A percentile compares a stretch with the other conserved stretches of the same genome.
Conservation (phyloP, 495 filamentous ascomycete genomes). For the Aspergillus baeticus region DNA sequence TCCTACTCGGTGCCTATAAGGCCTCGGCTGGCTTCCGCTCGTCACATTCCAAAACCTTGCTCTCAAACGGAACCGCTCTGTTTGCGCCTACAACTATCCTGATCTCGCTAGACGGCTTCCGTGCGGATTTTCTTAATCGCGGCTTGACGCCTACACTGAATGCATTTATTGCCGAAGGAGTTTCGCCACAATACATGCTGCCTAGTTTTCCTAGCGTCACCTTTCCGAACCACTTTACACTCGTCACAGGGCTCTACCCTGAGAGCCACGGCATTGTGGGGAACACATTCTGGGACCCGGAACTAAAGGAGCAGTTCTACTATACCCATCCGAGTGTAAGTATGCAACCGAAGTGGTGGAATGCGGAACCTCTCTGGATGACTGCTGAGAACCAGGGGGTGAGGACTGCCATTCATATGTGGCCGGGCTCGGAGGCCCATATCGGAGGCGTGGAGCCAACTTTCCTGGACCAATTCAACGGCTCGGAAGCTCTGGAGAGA, state of each 20-base stretch:
- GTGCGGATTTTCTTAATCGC: slow-evolving; percentile 88
- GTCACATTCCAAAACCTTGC: slow-evolving; percentile 21
- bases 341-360: slow-evolving; percentile 89
- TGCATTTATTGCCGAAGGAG: slow-evolving; percentile 73
- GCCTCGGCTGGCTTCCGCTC: slow-evolving; percentile 40
- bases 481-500: slow-evolving; percentile 63
- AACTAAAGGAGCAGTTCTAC: slow-evolving; percentile 73
- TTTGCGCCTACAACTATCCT: slow-evolving; percentile 92
- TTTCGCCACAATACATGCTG: slow-evolving; percentile 87
- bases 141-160: slow-evolving; percentile 81
- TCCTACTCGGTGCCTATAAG: slow-evolving; percentile 55
- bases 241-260: slow-evolving; percentile 89
- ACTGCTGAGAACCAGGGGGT: slow-evolving; percentile 81
- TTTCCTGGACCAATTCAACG: slow-evolving; percentile 82
- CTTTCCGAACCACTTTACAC: slow-evolving; percentile 96
- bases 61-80: slow-evolving; percentile 68
- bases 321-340: slow-evolving; percentile 74
- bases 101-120: slow-evolving; percentile 93
- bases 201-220: slow-evolving; percentile 96
- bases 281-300: slow-evolving; percentile 91
- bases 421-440: slow-evolving; percentile 91
- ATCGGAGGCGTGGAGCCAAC: slow-evolving; percentile 62
- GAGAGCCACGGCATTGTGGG: slow-evolving; percentile 92
- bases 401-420: slow-evolving; percentile 89
- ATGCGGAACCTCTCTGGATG: slow-evolving; percentile 88